Evolutionary conservation across 257 asterid genomes (phyloP), one percentile per base, ranked within the genome.

Genomic region (Fraxinus quadrangulata): DNA sequence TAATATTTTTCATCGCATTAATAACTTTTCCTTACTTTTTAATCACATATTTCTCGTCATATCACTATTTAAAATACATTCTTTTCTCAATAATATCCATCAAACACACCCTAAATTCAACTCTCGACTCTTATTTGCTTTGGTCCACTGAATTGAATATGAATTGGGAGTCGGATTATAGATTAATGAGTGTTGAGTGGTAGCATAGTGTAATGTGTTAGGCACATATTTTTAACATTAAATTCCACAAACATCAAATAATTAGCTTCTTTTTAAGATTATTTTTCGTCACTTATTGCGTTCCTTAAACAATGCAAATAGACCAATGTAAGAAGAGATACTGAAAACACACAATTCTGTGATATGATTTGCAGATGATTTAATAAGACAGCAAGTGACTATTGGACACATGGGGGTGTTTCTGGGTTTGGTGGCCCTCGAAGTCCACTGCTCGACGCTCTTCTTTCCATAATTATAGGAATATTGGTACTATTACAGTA

Each of bases 321-420:
- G 68, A 61, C 68, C 68, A 61, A 61, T 61, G 68, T 14, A 11
- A 61, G 68, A 61, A 24, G 17, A 61, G 68, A 61, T 23, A 61
- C 24, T 2, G 31, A 61, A n/a, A 61, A 61, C 5, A 21, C 68
- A 61, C 69, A 12, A 24, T 12, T 11, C 69, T 63, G 36, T 16
- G 28, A 26, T 63, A 23, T 63, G 34, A 63, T 63, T 63, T 31
- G 69, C 69, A 11, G 31, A 63, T 24, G 17, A 63, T 63, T 63
- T 63, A 26, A 11, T 63, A 10, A 26, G 36, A 26, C 11, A 26
- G 36, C 34, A 63, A 63, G 17, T 63, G 5, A 26, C 7, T 1
- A 63, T 26, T 26, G 33, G 69, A 12, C 68, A 61, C 17, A 16
- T 56, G 28, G 23, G 8, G 9, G 68, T 61, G 68, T 24, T 24